These are phyloP conservation scores for Pythium aphanidermatum DNA, from an alignment of 352 stramenopile genomes.

Conservation along the genomic window DNA sequence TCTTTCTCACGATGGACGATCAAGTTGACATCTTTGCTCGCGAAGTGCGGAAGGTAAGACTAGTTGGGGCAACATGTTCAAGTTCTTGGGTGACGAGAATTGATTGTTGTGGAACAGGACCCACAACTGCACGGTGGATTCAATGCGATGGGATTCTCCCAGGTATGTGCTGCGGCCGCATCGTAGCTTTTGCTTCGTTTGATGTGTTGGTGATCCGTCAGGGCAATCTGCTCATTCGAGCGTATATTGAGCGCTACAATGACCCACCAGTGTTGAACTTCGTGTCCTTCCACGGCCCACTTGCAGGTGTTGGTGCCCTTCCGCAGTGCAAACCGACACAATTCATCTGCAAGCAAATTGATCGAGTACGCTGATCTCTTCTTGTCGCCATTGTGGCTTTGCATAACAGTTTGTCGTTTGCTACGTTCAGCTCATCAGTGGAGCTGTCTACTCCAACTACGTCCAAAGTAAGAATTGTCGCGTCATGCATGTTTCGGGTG, in stretches of 20 bases:
- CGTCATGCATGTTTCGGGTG: no score
- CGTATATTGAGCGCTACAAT: slow-evolving; percentile 93
- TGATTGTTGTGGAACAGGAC: slow-evolving; percentile 37
- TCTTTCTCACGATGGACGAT: slow-evolving; percentile 90
- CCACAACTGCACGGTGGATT: slow-evolving; percentile 83
- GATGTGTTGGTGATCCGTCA: slow-evolving; percentile 4
- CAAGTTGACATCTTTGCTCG: slow-evolving; percentile 88
- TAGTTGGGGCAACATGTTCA: no score
- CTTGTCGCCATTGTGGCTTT: neutral
- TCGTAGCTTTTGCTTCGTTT: neutral
- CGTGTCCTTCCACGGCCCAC: slow-evolving; percentile 89
- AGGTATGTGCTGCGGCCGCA: slow-evolving; percentile 34
- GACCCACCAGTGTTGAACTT: slow-evolving; percentile 88
- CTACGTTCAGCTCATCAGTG: slow-evolving; percentile 67
- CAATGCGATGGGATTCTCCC: slow-evolving; percentile 91
- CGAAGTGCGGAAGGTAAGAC: slow-evolving; percentile 54
- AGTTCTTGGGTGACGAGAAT: neutral
- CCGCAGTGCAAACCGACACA: slow-evolving; percentile 83
- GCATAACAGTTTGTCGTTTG: neutral
- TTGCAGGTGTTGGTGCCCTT: slow-evolving; percentile 86
- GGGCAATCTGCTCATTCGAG: slow-evolving; percentile 92
- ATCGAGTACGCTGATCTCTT: slow-evolving; percentile 28
- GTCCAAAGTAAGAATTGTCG: slow-evolving; percentile 54
- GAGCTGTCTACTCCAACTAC: slow-evolving; percentile 77
- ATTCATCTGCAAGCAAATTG: slow-evolving; percentile 83